Percentiles rank a stretch among this genome's conserved stretches.
These are phyloP conservation scores for Pestalotiopsis fici DNA, from an alignment of 2,329 filamentous ascomycete species.

Conservation along the genomic window DNA sequence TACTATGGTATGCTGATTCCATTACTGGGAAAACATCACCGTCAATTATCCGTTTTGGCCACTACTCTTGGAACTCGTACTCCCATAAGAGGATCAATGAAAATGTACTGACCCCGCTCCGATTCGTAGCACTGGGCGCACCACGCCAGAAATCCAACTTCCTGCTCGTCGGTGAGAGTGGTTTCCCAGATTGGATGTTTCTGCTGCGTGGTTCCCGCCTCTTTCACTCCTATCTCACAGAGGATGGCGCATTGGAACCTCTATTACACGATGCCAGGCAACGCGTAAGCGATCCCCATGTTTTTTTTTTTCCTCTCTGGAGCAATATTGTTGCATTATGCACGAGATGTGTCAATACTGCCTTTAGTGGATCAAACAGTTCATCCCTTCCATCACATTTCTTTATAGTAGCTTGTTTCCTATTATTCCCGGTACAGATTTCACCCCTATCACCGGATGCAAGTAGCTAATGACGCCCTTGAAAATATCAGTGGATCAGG, in stretches of 20 bases:
- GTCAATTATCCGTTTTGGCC: no score
- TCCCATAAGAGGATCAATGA: no score
- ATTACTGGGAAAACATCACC: background rate
- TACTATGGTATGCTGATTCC: slow-evolving; percentile 9
- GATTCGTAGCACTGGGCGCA: background rate
- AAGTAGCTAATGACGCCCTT: no score
- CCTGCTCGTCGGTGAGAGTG: background rate
- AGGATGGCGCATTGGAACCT: slow-evolving; percentile 7
- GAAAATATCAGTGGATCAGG: background rate
- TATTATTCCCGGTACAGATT: no score
- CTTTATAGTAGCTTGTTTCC: no score
- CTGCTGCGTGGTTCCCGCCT: background rate
- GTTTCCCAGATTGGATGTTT: slow-evolving; percentile 22
- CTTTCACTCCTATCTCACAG: slow-evolving; percentile 2
- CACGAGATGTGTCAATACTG: no score
- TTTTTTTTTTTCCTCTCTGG: no score
- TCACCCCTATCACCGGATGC: no score
- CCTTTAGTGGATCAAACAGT: no score
- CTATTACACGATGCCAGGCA: slow-evolving; percentile 10
- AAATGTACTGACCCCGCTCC: background rate
- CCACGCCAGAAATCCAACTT: background rate
- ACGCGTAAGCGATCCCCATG: background rate
- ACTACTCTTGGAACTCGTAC: no score
- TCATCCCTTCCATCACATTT: no score
- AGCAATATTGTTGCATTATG: background rate